Percentiles rank a stretch among this genome's conserved stretches.
Evolutionary conservation across 768 basidiomycete genomes (phyloP).

Genomic region (Termitomyces sp.): DNA sequence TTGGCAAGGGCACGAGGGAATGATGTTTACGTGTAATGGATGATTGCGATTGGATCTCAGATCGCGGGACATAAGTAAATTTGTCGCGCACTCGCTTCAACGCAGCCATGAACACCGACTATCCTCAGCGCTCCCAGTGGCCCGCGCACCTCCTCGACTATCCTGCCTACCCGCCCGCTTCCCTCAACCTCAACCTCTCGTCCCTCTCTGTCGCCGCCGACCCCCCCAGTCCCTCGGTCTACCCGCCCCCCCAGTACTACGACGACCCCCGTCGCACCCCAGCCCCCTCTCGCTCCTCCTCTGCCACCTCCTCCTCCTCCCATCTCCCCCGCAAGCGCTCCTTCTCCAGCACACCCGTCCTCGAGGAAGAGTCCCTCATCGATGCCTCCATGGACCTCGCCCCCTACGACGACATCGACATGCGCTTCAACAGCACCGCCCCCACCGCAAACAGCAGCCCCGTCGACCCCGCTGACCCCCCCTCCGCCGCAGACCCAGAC

Average conservation of each 20-base stretch:
- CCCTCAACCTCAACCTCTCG: conserved; percentile 64
- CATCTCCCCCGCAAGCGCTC: conserved; percentile 66
- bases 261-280: conserved; percentile 38
- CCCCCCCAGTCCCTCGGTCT: conserved; percentile 51
- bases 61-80: conserved; percentile 16
- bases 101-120: conserved; percentile 10
- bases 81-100: background rate
- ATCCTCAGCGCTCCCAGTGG: conserved; percentile 12
- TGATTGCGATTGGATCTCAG: conserved; percentile 13
- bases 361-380: conserved; percentile 34
- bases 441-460: conserved; percentile 27
- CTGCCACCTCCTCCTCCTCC: conserved; percentile 49
- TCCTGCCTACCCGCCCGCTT: conserved; percentile 6
- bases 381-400: conserved; percentile 31
- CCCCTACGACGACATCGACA: conserved; percentile 49
- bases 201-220: conserved; percentile 62
- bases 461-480: conserved; percentile 46
- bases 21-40: conserved; percentile 1
- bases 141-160: conserved; percentile 3
- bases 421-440: conserved; percentile 8
- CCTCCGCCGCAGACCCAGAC: conserved; percentile 20
- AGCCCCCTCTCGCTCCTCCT: conserved; percentile 33
- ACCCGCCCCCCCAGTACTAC: conserved; percentile 42
- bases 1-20: background rate
- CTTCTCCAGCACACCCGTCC: conserved; percentile 45